Percentiles rank a stretch among this genome's conserved stretches.
These are phyloP conservation scores for Diphasiastrum complanatum DNA, from an alignment of 83 land plant species.

Conservation along the genomic window DNA sequence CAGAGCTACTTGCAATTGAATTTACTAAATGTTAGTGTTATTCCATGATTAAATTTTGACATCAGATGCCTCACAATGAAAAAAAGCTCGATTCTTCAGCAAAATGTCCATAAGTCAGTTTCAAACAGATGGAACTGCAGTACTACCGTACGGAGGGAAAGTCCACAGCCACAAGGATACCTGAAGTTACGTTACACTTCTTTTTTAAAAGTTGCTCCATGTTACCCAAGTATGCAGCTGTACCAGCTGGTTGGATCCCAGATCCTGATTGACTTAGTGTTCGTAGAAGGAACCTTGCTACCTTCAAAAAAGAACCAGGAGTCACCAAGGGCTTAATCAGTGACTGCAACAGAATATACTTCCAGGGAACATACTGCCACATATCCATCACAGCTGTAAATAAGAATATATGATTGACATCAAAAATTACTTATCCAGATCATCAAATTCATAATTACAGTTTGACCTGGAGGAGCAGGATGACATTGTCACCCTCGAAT, in stretches of 20 bases:
- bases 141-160: not conserved
- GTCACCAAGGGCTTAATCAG: not conserved
- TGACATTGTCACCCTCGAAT: slow-evolving; percentile 89
- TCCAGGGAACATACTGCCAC: too few species aligned
- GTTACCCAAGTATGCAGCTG: slow-evolving; percentile 73
- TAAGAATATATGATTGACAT: too few species aligned
- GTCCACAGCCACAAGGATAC: slow-evolving; percentile 23
- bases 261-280: slow-evolving; percentile 64
- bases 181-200: slow-evolving; percentile 52
- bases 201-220: slow-evolving; percentile 48
- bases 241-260: slow-evolving; percentile 68
- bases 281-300: slow-evolving; percentile 92
- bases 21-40: too few species aligned
- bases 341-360: slow-evolving; percentile 13
- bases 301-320: slow-evolving; percentile 37
- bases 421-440: too few species aligned
- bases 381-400: too few species aligned
- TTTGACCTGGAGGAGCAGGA: slow-evolving; percentile 86
- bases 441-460: too few species aligned
- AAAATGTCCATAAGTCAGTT: not conserved
- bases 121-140: too few species aligned
- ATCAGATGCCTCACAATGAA: not conserved
- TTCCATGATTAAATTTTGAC: too few species aligned
- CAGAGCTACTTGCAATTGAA: too few species aligned
- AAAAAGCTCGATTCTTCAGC: not conserved